These are phyloP conservation scores for Aspergillus wentii DNA, from an alignment of 495 filamentous ascomycete species.

Conservation along the genomic window DNA sequence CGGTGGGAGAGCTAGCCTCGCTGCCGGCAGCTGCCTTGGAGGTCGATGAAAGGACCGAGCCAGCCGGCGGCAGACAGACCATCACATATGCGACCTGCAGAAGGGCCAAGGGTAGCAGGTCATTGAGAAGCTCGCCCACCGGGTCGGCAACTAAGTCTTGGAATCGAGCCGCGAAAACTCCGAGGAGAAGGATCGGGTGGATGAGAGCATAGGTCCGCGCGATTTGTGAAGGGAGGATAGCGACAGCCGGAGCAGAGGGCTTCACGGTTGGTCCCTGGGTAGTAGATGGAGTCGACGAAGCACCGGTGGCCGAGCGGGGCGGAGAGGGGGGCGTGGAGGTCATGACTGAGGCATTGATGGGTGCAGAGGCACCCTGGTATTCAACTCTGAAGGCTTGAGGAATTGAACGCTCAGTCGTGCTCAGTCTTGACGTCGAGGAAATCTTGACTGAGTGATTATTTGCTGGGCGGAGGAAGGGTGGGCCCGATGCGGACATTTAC, in stretches of 20 bases:
- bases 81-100: conserved; percentile 67
- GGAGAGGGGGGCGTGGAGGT: conserved; percentile 16
- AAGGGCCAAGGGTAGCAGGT: conserved; percentile 56
- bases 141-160: conserved; percentile 65
- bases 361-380: no score
- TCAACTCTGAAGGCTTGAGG: no score
- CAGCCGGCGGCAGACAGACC: conserved; percentile 67
- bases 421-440: no score
- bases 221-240: conserved; percentile 42
- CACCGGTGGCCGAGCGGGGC: conserved; percentile 3
- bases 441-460: no score
- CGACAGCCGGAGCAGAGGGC: conserved; percentile 22
- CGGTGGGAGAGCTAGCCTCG: conserved; percentile 29
- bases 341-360: conserved; percentile 17
- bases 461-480: no score
- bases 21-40: conserved; percentile 17
- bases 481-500: no score
- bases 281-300: conserved; percentile 7
- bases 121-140: conserved; percentile 53
- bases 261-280: conserved; percentile 24
- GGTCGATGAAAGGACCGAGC: no score
- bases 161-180: conserved; percentile 58
- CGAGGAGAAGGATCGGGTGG: conserved; percentile 63
- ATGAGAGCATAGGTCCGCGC: conserved; percentile 52
- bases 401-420: no score